phyloP scores from a whole-genome alignment of 1,284 basidiomycete species.

The Sanghuangporus baumii region DNA sequence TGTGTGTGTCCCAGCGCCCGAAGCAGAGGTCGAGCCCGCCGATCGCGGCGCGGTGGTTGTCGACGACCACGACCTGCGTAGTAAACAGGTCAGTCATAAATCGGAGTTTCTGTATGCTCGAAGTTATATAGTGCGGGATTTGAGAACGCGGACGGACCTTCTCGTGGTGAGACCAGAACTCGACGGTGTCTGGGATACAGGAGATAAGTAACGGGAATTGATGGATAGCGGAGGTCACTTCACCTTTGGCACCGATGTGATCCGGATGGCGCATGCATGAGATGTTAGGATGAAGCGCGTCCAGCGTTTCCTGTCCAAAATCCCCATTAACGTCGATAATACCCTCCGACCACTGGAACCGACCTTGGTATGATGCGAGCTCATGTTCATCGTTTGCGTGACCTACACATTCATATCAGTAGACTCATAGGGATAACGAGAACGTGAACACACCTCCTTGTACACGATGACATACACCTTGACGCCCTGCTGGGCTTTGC shows the following conservation, averaged over 20 bases:
- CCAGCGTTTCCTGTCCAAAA: conserved; percentile 56
- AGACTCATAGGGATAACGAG: not conserved
- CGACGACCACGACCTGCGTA: conserved; percentile 68
- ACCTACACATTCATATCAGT: conserved; percentile 39
- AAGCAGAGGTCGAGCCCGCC: conserved; percentile 91
- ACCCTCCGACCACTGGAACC: conserved; percentile 13
- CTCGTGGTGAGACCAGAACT: conserved; percentile 85
- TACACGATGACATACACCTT: conserved; percentile 86
- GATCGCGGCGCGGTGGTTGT: conserved; percentile 77
- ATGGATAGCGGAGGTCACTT: conserved; percentile 1
- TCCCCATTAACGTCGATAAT: conserved; percentile 9
- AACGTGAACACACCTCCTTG: conserved; percentile 55
- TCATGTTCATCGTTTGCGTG: conserved; percentile 85
- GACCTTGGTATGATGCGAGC: conserved; percentile 81
- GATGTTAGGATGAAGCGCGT: conserved; percentile 83
- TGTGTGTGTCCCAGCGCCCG: conserved; percentile 91
- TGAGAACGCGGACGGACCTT: conserved; percentile 37
- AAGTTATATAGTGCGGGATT: not conserved
- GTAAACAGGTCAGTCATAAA: not conserved
- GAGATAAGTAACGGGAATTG: not conserved
- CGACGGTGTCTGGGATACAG: conserved; percentile 50
- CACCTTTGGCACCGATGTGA: conserved; percentile 79
- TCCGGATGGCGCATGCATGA: conserved; percentile 84
- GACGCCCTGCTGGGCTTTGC: conserved; percentile 88
- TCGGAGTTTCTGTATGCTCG: not conserved